Percentiles rank a stretch among this genome's conserved stretches.
Evolutionary conservation across 108 stramenopile species (phyloP).

Genomic region (Chaetoceros muelleri): DNA sequence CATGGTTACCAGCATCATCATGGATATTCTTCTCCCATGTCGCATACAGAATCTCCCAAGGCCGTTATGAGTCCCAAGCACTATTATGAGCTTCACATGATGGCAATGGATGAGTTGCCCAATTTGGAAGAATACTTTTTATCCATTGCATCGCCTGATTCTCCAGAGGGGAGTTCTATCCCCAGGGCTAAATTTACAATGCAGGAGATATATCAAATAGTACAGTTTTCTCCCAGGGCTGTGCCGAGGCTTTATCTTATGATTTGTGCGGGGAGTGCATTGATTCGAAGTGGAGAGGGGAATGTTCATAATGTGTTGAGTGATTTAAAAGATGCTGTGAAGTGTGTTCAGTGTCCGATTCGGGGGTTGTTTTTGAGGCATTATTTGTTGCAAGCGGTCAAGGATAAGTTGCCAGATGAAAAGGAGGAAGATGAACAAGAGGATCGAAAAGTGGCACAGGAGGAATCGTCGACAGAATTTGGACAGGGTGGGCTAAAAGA

Average conservation of each 20-base stretch:
- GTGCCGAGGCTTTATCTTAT: slow-evolving; percentile 96
- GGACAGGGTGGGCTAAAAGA: not conserved
- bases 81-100: slow-evolving; percentile 98
- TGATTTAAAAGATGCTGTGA: slow-evolving; percentile 91
- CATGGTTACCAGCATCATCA: slow-evolving; percentile 21
- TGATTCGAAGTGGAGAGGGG: slow-evolving; percentile 75
- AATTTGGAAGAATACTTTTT: slow-evolving; percentile 89
- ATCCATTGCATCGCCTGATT: slow-evolving; percentile 23
- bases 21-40: slow-evolving; percentile 13
- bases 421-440: slow-evolving; percentile 35
- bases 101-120: slow-evolving; percentile 89
- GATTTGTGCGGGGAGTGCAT: slow-evolving; percentile 90
- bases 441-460: slow-evolving; percentile 16
- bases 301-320: slow-evolving; percentile 76
- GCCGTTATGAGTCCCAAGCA: slow-evolving; percentile 82
- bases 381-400: slow-evolving; percentile 82
- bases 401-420: slow-evolving; percentile 89
- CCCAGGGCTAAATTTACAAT: slow-evolving; percentile 34
- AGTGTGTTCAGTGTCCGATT: slow-evolving; percentile 98
- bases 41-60: slow-evolving; percentile 37
- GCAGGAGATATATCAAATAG: slow-evolving; percentile 85
- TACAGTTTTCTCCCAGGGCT: slow-evolving; percentile 89
- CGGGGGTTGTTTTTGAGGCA: slow-evolving; percentile 97
- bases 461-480: not conserved
- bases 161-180: not conserved